A percentile compares a stretch with the other conserved stretches of the same genome.
Conservation (phyloP, 1,139 yeast genomes). For the Meyerozyma sp. region DNA sequence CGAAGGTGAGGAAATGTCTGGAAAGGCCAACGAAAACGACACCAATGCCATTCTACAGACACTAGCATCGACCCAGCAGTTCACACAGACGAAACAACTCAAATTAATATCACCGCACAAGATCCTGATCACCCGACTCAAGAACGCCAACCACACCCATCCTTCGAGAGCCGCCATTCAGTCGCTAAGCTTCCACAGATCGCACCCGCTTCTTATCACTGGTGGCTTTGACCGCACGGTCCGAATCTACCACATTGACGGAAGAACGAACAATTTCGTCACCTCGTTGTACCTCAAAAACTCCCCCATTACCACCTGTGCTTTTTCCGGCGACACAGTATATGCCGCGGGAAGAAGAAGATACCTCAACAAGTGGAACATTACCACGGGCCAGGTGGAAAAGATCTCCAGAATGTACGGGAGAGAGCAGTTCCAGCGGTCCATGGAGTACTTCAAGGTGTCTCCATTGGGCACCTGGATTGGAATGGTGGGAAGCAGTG, state of each 20-base stretch:
- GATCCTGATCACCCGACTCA: constrained; percentile 71
- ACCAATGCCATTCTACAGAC: constrained; percentile 55
- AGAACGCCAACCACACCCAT: constrained; percentile 76
- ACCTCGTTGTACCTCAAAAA: constrained; percentile 76
- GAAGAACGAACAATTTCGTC: constrained; percentile 75
- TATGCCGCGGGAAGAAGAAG: constrained; percentile 90
- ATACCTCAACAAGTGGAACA: constrained; percentile 89
- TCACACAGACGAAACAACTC: constrained; percentile 44
- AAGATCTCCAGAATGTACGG: constrained; percentile 90
- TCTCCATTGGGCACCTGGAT: constrained; percentile 67
- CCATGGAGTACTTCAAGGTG: constrained; percentile 81
- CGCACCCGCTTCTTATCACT: constrained; percentile 76
- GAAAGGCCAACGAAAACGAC: constrained; percentile 37
- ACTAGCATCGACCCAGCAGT: constrained; percentile 53
- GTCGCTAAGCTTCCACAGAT: constrained; percentile 76
- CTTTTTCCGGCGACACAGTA: constrained; percentile 47
- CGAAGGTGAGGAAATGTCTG: constrained; percentile 29
- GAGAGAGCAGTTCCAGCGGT: constrained; percentile 75
- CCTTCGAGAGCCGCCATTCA: constrained; percentile 77
- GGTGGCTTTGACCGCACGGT: constrained; percentile 92
- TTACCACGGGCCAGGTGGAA: constrained; percentile 68
- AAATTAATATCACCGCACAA: constrained; percentile 65
- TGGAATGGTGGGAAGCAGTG: constrained; percentile 77
- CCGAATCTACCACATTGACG: constrained; percentile 86
- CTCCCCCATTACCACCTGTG: constrained; percentile 75